phyloP scores from a whole-genome alignment of 225 moss, liverwort and hornwort genomes.

The Rhytidiadelphus loreus region DNA sequence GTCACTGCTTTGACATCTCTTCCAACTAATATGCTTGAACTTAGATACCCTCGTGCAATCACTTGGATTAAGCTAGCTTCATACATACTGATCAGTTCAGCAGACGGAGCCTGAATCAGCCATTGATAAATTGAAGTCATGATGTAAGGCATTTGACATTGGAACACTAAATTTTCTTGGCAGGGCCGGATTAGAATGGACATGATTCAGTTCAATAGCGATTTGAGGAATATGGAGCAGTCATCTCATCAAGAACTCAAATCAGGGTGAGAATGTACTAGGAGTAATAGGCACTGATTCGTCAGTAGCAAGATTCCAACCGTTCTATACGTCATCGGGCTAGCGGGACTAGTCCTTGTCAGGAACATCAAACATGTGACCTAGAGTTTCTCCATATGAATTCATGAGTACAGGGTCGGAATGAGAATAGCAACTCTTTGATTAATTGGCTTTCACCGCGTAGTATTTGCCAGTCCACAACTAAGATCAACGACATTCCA shows the following conservation, averaged over 20 bases:
- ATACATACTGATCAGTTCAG: neutral
- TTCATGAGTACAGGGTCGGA: neutral
- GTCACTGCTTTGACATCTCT: neutral
- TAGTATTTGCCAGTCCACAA: neutral
- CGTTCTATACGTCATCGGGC: neutral
- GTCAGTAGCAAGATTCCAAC: neutral
- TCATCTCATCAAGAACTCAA: neutral
- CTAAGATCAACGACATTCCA: neutral
- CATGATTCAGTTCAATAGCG: neutral
- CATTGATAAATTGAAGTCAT: neutral
- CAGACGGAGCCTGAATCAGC: neutral
- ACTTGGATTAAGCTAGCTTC: neutral
- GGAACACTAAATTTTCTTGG: neutral
- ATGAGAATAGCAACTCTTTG: neutral
- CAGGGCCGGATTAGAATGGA: constrained; percentile 12
- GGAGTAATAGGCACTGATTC: neutral
- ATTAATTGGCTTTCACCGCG: neutral
- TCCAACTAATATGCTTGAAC: neutral
- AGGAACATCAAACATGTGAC: neutral
- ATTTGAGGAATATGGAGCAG: constrained; percentile 1
- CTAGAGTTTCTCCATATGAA: neutral
- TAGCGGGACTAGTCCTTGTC: too few relatives aligned
- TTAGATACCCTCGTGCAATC: neutral
- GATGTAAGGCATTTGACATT: neutral
- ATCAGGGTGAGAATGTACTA: constrained; percentile 8